Evolutionary conservation across 164 flowering plant species (phyloP), one percentile per base, ranked within the genome.

Genomic region (Nelumbo lutea): DNA sequence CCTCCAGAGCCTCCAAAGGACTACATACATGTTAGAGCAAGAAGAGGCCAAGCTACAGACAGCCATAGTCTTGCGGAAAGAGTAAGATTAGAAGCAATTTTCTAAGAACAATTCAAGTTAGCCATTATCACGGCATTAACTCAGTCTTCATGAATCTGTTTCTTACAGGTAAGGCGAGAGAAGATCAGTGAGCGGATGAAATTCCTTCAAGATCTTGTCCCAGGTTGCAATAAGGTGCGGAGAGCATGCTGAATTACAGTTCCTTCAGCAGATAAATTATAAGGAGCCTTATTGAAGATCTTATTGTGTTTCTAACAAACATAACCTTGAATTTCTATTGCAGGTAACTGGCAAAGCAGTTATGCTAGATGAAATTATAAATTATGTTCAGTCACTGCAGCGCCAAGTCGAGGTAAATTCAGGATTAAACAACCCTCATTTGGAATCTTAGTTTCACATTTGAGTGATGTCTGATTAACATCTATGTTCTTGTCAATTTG

Each of bases 1-100:
- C 81, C 84, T n/a, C 82, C 87, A 0, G 98, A 94, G 78, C 84
- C 95, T 11, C 86, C 82, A 2, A 94, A 91, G 79, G 98, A 94
- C 61, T 94, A 88, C 66, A 91, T 94, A 63, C 98, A 94, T 83
- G 98, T 94, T 56, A 85, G 98, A 68, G 98, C 98, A 62, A 81
- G 98, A 75, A 86, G 98, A 72, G 98, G 98, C 67, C 97, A 94
- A 76, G 97, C 98, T 15, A 94, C 98, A 56, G 97, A 94, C 70
- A 94, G 97, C 72, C 27, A 27, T 27, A 27, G 27, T 27, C 27
- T 27, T 27, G 27, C 98, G 91, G 98, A 94, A 85, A 86, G 98
- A 75, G 98, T 91, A 84, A 50, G 82, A 62, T 78, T 51, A 15
- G 1, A n/a, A 58, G 68, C 9, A 61, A 68, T 41, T 67, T 42